Percentiles rank a stretch among this genome's conserved stretches.
Evolutionary conservation across 177 flowering plant genomes (phyloP).

Genomic region (Telopea speciosissima): DNA sequence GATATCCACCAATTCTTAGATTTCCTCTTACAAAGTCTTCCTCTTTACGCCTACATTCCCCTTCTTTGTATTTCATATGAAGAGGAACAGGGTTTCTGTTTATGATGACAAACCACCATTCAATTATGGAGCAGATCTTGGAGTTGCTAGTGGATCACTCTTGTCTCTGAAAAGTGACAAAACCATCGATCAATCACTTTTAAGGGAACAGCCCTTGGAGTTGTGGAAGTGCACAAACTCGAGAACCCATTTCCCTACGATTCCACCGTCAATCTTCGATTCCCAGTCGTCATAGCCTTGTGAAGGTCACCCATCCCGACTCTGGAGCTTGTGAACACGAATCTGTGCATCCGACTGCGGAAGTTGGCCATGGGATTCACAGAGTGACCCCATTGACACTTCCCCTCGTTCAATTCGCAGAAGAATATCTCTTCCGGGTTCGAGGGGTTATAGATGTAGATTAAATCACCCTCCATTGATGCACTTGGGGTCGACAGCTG

Average conservation of each 20-base stretch:
- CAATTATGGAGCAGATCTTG: too few species aligned
- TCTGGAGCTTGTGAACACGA: constrained; percentile 34
- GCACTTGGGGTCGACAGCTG: constrained; percentile 19
- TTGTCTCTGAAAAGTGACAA: too few species aligned
- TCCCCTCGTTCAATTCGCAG: constrained; percentile 31
- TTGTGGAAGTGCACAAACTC: too few species aligned
- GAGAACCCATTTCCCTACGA: background rate
- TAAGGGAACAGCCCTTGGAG: too few species aligned
- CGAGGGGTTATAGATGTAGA: constrained; percentile 32
- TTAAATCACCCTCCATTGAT: constrained; percentile 19
- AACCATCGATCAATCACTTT: too few species aligned
- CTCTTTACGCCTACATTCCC: too few species aligned
- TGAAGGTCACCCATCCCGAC: constrained; percentile 43
- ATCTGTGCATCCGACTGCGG: constrained; percentile 20
- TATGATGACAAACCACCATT: too few species aligned
- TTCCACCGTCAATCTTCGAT: constrained; percentile 6
- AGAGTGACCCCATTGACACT: constrained; percentile 39
- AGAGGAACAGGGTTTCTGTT: too few species aligned
- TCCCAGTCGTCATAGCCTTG: constrained; percentile 12
- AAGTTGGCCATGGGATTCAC: constrained; percentile 22
- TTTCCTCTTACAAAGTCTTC: too few species aligned
- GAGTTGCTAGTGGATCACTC: too few species aligned
- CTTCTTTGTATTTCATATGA: too few species aligned
- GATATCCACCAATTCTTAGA: too few species aligned
- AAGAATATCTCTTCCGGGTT: constrained; percentile 34